Evolutionary conservation across 306 rosid species (phyloP).

Genomic region (Casuarina equisetifolia): DNA sequence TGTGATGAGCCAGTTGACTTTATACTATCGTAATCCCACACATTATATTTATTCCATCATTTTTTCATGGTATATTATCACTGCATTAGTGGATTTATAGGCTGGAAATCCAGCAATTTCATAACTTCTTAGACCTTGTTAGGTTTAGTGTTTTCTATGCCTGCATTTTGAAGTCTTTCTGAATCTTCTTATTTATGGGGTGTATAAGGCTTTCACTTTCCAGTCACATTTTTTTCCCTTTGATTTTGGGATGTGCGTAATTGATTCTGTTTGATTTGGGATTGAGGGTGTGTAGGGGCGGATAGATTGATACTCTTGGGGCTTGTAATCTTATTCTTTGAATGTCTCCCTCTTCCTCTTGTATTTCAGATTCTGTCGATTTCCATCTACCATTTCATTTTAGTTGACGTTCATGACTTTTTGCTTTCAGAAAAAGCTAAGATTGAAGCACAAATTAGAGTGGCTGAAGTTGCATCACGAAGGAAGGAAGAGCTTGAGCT

Average conservation of each 20-base stretch:
- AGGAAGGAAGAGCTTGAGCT: slow-evolving; percentile 50
- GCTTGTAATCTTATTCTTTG: neutral
- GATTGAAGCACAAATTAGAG: slow-evolving; percentile 77
- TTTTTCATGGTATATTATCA: neutral
- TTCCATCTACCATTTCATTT: neutral
- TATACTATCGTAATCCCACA: no score
- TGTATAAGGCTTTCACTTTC: neutral
- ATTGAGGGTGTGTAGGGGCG: neutral
- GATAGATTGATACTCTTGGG: slow-evolving; percentile 6
- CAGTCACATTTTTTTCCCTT: neutral
- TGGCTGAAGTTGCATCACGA: slow-evolving; percentile 64
- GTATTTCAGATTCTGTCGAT: neutral
- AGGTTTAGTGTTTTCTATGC: neutral
- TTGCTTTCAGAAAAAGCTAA: slow-evolving; percentile 59
- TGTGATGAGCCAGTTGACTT: neutral
- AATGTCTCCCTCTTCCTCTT: neutral
- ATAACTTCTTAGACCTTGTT: neutral
- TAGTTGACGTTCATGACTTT: neutral
- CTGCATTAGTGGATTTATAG: neutral
- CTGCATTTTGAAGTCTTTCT: neutral
- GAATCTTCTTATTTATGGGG: neutral
- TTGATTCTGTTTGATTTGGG: slow-evolving; percentile 3
- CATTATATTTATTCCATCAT: no score
- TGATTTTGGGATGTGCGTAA: neutral
- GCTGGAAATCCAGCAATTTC: neutral